Evolutionary conservation across 352 stramenopile species (phyloP), one percentile per base, ranked within the genome.

Genomic region (Vaucheria bursata): DNA sequence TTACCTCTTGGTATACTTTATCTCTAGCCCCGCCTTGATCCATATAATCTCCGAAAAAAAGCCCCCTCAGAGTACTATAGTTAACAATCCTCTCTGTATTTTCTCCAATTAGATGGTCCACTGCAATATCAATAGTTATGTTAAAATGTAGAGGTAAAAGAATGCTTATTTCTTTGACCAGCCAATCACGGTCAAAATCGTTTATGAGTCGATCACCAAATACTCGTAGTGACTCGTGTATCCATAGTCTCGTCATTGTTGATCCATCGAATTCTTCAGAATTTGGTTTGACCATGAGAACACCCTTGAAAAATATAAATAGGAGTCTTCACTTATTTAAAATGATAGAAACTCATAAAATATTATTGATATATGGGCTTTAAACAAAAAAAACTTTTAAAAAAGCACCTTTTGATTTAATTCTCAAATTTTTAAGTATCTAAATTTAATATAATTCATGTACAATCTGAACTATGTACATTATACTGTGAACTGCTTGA

Each of bases 121-220:
- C n/a, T 12, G 39, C 39, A 50, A 12, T 50, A 50, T 5, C 12
- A 50, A 50, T 50, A 50, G 39, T 50, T 5, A 12, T 50, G 39
- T 50, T 50, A 12, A 12, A 12, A 12, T 50, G 5, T 12, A 50
- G 39, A 50, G 5, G 39, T 50, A 50, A 12, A 5, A 50, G 39
- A 0, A 79, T 35, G 25, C 79, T 53, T 34, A 79, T 67, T 2
- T 84, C 59, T 35, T 86, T 85, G 40, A 94, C 89, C 82, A 97
- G 96, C 93, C 92, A 97, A 50, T 89, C 83, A 1, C 92, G 89
- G 77, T 97, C 93, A 40, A 92, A 86, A 72, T 96, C 91, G 77
- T 97, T 90, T 3, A 96, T 90, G 12, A 97, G 84, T 0, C 93
- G 88, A 37, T 97, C 93, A n/a, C 90, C 91, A n/a, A 97, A 96